These are phyloP conservation scores for Cryptococcus wingfieldii DNA, from an alignment of 1,284 basidiomycete species.

Conservation along the genomic window DNA sequence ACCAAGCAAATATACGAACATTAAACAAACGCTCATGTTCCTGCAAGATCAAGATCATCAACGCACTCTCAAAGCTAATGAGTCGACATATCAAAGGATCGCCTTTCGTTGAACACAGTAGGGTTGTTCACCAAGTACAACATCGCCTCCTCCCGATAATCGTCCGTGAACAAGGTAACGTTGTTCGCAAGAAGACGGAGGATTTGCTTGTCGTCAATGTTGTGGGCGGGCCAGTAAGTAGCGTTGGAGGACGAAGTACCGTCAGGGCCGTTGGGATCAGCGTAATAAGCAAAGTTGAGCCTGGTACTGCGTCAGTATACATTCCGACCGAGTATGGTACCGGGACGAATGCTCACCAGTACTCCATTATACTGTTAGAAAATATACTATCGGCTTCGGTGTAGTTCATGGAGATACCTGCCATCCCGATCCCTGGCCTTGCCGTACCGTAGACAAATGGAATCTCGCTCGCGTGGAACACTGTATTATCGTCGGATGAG, in stretches of 20 bases:
- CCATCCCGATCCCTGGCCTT: neutral
- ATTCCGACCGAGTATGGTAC: neutral
- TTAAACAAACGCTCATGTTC: no score
- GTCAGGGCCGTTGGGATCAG: slow-evolving; percentile 31
- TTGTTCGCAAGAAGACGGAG: slow-evolving; percentile 26
- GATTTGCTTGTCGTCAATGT: slow-evolving; percentile 23
- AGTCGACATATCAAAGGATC: no score
- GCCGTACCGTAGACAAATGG: slow-evolving; percentile 26
- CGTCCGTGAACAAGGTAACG: slow-evolving; percentile 34
- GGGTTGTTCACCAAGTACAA: slow-evolving; percentile 25
- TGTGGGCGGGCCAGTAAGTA: slow-evolving; percentile 37
- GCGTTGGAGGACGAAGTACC: slow-evolving; percentile 3
- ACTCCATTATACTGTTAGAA: slow-evolving; percentile 29
- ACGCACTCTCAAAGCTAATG: no score
- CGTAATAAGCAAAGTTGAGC: slow-evolving; percentile 44
- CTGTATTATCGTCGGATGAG: slow-evolving; percentile 4
- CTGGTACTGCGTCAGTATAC: slow-evolving; percentile 9
- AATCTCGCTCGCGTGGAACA: slow-evolving; percentile 30
- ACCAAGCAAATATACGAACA: no score
- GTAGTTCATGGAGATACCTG: slow-evolving; percentile 13
- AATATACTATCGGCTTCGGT: slow-evolving; percentile 21
- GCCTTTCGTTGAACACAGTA: slow-evolving; percentile 16
- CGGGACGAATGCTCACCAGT: slow-evolving; percentile 30
- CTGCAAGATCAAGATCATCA: no score
- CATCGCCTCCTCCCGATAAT: slow-evolving; percentile 34